Base-by-base conservation (phyloP, 441 rosid species). In the Bruguiera hainesii region DNA sequence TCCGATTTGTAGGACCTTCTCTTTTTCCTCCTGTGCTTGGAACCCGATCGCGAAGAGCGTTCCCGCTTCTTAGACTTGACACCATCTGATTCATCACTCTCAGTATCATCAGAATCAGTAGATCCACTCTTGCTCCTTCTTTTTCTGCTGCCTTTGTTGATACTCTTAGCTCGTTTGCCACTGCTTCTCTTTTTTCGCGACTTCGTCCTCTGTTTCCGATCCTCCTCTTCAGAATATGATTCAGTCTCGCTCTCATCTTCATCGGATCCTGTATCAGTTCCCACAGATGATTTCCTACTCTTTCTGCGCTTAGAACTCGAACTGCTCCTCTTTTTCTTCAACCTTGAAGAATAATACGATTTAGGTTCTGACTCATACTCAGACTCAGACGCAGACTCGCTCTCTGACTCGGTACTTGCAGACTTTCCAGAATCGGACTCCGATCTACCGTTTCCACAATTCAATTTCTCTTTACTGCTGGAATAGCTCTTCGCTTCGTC, bases 51-150 rank as follows among this genome's bases (percentile, higher is more conserved):
- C 1, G 80, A 79, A 68, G 61, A 30, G 26, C 63, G 63, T 42
- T 46, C 68, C 67, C 31, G 70, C 79, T 77, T 87, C 83, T 83
- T 88, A 52, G 77, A 73, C 69, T 78, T 83, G 3, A n/a, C 63
- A 42, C 3, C 57, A 46, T 75, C 84, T 48, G 83, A 75, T 63
- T 73, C 81, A 60, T 74, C 79, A 69, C 79, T 80, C 28, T 73
- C 73, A 60, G 84, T 79, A 75, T 76, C 88, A 64, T 89, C 87
- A 0, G 93, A 86, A 56, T 85, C 87, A 67, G 76, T 73, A 61
- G 82, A 74, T 75, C 76, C 78, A 11, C 53, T 81, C 64, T 73
- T 76, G 7, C 80, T 76, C 50, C 80, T 79, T 66, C 53, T 84
- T 19, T 70, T 61, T 39, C 82, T 73, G 56, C 75, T 63, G 15